Evolutionary conservation across 495 filamentous ascomycete genomes (phyloP), one percentile per base, ranked within the genome.

Genomic region (Staphylotrichum longicolle): DNA sequence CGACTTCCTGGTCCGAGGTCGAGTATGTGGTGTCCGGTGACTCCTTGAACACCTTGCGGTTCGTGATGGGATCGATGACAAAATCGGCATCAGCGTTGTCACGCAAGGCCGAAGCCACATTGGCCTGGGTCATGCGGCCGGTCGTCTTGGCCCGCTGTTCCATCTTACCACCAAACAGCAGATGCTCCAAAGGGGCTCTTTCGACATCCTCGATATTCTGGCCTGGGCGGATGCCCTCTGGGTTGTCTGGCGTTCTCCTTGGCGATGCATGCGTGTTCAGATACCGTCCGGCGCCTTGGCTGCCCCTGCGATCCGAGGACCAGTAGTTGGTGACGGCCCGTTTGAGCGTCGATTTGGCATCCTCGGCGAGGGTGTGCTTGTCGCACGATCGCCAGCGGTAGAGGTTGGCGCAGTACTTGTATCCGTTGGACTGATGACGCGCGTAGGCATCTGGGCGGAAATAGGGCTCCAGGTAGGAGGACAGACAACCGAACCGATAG

Each of bases 61-160:
- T 84, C 20, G 83, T 83, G 59, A 87, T 85, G n/a, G 83, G 83
- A 66, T 87, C 84, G 51, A 85, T 83, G 15, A 75, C 65, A 51
- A 79, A 84, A 5, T 78, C 80, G 1, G 62, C 45, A 5, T 60
- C 57, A 15, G 47, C 20, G 6, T 57, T n/a, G 7, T 5, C 7
- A 11, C 32, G n/a, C 10, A 10, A 39, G 52, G n/a, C 1, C 10
- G 10, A 42, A 8, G 8, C n/a, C 10, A 45, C 7, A 3, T 6
- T 7, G 1, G 12, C 37, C 20, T 46, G 2, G 20, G 20, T 27
- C 20, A 27, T 27, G 3, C 39, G 9, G 20, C 20, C 14, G 35
- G 5, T 15, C 27, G 34, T 33, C 46, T 45, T 51, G 1, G 30
- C 34, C 15, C 34, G 32, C 10, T 8, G 30, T 6, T 42, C 12